Evolutionary conservation across 768 basidiomycete species (phyloP), one percentile per base, ranked within the genome.

Genomic region (Lactarius hengduanensis): DNA sequence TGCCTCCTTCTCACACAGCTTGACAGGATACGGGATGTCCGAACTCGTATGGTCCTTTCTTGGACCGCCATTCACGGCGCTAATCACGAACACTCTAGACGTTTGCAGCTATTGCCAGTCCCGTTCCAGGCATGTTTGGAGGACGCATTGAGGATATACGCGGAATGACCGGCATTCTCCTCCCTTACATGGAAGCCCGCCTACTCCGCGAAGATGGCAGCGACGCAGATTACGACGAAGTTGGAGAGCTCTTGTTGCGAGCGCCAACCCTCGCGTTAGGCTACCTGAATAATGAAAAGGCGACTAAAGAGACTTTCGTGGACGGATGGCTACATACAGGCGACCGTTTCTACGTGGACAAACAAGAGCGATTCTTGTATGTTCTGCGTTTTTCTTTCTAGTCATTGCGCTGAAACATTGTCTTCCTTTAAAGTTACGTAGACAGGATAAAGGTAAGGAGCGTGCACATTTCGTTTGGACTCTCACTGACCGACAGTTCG

Each of bases 251-350:
- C 5, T 86, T 82, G 77, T 71, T 92, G 10, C 79, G 78, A 43
- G 82, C 87, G 18, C 73, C 65, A 0, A 88, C 84, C 67, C 73
- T 91, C 34, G 82, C 84, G 0, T 72, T 84, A 0, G 91, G 91
- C 0, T 94, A 93, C 74, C 88, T 84, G 84, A 84, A 86, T 55
- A 88, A 92, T 72, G 82, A 84, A 59, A 80, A 83, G 66, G 87
- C 89, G 0, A 90, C 84, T 30, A 77, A 77, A 59, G 84, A 85
- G 70, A 87, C 90, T 0, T 93, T 92, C 72, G 70, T 69, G 15
- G 80, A 83, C 55, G 89, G 90, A 22, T 94, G 92, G 92, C 70
- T 94, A 30, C 80, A 78, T 61, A 92, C 90, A 0, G 92, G 92
- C 3, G 91, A 94, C 74, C 78, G 81, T 61, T 88, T 92, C 72